Evolutionary conservation across 2,329 filamentous ascomycete genomes (phyloP).

Genomic region (Venturia carpophila): DNA sequence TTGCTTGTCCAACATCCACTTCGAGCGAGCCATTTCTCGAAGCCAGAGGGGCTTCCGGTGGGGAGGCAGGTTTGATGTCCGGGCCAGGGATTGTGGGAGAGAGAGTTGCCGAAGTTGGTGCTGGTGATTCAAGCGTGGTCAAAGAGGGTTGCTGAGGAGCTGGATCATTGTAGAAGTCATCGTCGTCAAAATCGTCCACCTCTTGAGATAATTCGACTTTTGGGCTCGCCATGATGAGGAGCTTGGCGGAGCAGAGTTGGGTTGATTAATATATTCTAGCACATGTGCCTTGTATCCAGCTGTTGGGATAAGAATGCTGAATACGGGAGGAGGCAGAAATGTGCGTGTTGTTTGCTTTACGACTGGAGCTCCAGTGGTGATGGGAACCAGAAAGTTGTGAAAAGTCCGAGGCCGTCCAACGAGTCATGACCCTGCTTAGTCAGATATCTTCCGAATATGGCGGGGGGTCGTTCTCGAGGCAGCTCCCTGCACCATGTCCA

Average conservation of each 20-base stretch:
- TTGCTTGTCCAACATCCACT: not conserved
- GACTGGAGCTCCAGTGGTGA: not conserved
- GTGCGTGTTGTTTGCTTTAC: not conserved
- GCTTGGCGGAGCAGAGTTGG: not conserved
- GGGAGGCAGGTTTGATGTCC: not conserved
- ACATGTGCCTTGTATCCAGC: not conserved
- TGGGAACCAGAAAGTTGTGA: not conserved
- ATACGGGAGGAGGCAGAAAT: not conserved
- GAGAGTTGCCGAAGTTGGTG: not conserved
- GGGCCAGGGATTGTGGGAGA: not conserved
- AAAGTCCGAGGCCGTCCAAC: not conserved
- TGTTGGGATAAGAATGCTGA: not conserved
- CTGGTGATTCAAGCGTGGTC: not conserved
- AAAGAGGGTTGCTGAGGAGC: not conserved
- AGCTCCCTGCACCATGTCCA: too few species aligned
- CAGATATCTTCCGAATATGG: not conserved
- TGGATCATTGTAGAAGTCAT: not conserved
- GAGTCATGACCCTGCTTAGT: not conserved
- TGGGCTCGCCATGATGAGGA: not conserved
- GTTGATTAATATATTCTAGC: not conserved
- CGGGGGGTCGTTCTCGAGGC: too few species aligned
- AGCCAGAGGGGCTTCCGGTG: not conserved
- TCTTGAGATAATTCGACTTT: not conserved
- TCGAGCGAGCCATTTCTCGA: not conserved
- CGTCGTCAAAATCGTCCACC: constrained; percentile 6